A percentile compares a stretch with the other conserved stretches of the same genome.
Conservation (phyloP, 2,329 filamentous ascomycete species). For the Cladophialophora exuberans region DNA sequence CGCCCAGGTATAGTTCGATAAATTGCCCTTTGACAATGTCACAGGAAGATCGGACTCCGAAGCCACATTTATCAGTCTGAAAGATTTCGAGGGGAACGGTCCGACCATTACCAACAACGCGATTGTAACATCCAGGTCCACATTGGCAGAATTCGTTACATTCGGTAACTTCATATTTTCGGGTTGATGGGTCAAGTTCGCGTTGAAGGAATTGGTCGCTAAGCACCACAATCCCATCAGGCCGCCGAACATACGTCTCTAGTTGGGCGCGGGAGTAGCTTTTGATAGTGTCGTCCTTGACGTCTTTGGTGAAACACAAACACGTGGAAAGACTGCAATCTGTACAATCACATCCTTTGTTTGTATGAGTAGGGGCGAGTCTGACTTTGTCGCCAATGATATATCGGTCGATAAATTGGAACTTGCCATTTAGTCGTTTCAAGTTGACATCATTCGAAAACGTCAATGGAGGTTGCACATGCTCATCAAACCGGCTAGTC, state of each 20-base stretch:
- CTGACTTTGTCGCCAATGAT: constrained; percentile 27
- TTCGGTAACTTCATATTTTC: constrained; percentile 42
- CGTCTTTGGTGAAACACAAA: constrained; percentile 23
- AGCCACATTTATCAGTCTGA: constrained; percentile 45
- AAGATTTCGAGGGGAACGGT: constrained; percentile 48
- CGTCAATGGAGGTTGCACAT: constrained; percentile 22
- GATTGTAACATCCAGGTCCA: constrained; percentile 43
- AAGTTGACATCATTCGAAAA: constrained; percentile 32
- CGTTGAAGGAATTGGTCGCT: constrained; percentile 26
- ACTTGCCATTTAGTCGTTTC: constrained; percentile 30
- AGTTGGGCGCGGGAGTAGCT: constrained; percentile 4
- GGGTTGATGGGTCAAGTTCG: constrained; percentile 9
- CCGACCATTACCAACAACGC: constrained; percentile 46
- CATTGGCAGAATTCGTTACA: constrained; percentile 46
- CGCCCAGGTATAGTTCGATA: constrained; percentile 50
- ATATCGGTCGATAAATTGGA: constrained; percentile 32
- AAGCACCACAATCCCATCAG: constrained; percentile 29
- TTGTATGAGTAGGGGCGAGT: constrained; percentile 15
- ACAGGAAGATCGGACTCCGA: constrained; percentile 46
- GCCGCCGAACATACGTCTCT: constrained; percentile 20
- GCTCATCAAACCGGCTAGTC: constrained; percentile 27
- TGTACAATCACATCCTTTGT: constrained; percentile 25
- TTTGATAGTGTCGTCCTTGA: constrained; percentile 15
- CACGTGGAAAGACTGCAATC: constrained; percentile 22
- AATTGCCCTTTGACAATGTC: constrained; percentile 47